A percentile compares a stretch with the other conserved stretches of the same genome.
phyloP scores from a whole-genome alignment of 2,329 filamentous ascomycete species.

The Calonectria pseudoturangicola region DNA sequence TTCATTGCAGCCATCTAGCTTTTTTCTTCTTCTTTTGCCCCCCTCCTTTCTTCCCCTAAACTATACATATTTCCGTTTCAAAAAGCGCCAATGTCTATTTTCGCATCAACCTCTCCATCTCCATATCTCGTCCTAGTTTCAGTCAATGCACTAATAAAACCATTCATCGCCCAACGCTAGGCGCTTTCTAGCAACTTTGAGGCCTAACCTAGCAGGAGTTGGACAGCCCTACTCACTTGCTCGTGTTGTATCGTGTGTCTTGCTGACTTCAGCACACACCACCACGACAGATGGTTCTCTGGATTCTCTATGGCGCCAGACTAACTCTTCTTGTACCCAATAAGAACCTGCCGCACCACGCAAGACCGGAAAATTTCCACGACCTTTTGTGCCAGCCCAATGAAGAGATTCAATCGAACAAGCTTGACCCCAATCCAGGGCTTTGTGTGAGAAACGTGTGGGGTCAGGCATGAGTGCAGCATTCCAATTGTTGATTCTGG shows the following conservation, averaged over 20 bases:
- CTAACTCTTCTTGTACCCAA: constrained; percentile 42
- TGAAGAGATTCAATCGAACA: constrained; percentile 45
- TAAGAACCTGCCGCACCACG: constrained; percentile 45
- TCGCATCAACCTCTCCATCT: not conserved
- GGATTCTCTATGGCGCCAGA: constrained; percentile 29
- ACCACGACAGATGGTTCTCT: constrained; percentile 40
- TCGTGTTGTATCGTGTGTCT: constrained; percentile 16
- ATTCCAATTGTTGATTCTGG: constrained; percentile 37
- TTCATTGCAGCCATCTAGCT: constrained; percentile 26
- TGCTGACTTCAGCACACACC: constrained; percentile 38
- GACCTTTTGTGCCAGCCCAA: constrained; percentile 44
- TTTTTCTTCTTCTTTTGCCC: not conserved
- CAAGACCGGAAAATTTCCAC: constrained; percentile 39
- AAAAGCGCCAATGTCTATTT: not conserved
- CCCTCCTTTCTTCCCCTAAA: too few species aligned
- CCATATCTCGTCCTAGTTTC: constrained; percentile 4
- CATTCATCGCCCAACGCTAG: constrained; percentile 15
- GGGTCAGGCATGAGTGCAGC: constrained; percentile 57
- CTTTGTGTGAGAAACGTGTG: constrained; percentile 47
- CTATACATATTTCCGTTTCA: not conserved
- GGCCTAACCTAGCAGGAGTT: constrained; percentile 7
- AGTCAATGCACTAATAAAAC: not conserved
- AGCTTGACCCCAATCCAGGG: constrained; percentile 41
- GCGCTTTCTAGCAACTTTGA: constrained; percentile 5
- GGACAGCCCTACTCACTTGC: constrained; percentile 1